Evolutionary conservation across 139 green algal species (phyloP).

Genomic region (Picochlorum costavermella): DNA sequence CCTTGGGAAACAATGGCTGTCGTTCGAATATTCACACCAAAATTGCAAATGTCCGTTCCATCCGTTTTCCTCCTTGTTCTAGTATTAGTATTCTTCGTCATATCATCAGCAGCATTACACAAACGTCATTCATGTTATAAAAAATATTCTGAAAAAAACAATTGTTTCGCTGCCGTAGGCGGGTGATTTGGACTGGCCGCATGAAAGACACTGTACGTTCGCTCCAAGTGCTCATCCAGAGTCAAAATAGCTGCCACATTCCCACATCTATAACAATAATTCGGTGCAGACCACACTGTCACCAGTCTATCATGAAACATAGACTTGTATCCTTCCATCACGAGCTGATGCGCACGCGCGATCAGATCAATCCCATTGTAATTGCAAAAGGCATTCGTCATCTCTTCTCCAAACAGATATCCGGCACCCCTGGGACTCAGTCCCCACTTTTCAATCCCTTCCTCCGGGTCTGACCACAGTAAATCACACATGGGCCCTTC

Average conservation of each 20-base stretch:
- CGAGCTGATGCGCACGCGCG: slow-evolving; percentile 88
- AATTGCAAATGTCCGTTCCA: too few species aligned
- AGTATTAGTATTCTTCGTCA: too few species aligned
- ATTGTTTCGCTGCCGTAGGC: too few species aligned
- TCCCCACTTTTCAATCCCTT: slow-evolving; percentile 91
- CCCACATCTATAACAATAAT: slow-evolving; percentile 99
- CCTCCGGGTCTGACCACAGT: slow-evolving; percentile 93
- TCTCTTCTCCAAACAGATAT: slow-evolving; percentile 95
- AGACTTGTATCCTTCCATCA: slow-evolving; percentile 99
- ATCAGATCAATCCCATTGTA: slow-evolving; percentile 79
- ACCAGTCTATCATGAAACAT: slow-evolving; percentile 97
- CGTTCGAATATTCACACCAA: too few species aligned
- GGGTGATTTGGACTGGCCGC: neutral
- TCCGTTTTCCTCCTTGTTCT: too few species aligned
- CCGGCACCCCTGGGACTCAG: slow-evolving; percentile 71
- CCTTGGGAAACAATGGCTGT: neutral
- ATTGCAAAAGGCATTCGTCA: slow-evolving; percentile 77
- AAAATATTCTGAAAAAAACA: too few species aligned
- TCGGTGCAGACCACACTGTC: slow-evolving; percentile 96
- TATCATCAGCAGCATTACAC: too few species aligned
- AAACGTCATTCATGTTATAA: too few species aligned
- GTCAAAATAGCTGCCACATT: slow-evolving; percentile 97
- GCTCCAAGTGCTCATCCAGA: slow-evolving; percentile 83
- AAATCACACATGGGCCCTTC: slow-evolving; percentile 99
- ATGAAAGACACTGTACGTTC: slow-evolving; percentile 54